phyloP scores from a whole-genome alignment of 2,329 filamentous ascomycete species.

The Parafenestella ontariensis region DNA sequence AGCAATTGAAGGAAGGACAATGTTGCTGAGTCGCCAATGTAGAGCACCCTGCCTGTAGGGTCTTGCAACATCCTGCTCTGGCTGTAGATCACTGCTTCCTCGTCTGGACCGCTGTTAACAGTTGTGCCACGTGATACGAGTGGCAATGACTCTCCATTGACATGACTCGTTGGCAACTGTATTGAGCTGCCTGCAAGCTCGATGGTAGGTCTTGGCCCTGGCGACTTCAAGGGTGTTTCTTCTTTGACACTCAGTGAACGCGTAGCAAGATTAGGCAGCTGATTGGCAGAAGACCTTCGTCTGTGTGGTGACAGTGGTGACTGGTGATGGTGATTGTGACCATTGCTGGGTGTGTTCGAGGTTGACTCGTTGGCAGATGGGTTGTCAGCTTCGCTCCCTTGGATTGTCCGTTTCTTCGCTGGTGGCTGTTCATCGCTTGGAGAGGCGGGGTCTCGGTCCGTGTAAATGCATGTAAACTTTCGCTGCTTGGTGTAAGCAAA shows the following conservation, averaged over 20 bases:
- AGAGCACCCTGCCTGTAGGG: constrained; percentile 63
- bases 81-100: constrained; percentile 64
- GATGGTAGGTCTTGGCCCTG: constrained; percentile 28
- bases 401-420: constrained; percentile 38
- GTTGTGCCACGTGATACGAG: constrained; percentile 43
- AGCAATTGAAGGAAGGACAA: constrained; percentile 68
- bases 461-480: constrained; percentile 50
- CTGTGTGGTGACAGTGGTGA: constrained; percentile 27
- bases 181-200: constrained; percentile 33
- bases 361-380: constrained; percentile 25
- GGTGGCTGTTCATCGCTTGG: constrained; percentile 50
- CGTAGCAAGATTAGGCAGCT: constrained; percentile 8
- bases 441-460: constrained; percentile 44
- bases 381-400: constrained; percentile 28
- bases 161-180: constrained; percentile 29
- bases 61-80: constrained; percentile 67
- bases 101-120: constrained; percentile 56
- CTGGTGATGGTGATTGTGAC: constrained; percentile 18
- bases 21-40: constrained; percentile 69
- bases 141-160: constrained; percentile 25
- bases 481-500: constrained; percentile 40
- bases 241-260: constrained; percentile 22
- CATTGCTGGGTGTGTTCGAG: constrained; percentile 33
- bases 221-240: constrained; percentile 27
- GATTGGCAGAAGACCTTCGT: constrained; percentile 23